Evolutionary conservation across 345 rosid genomes (phyloP).

Genomic region (Murraya paniculata): DNA sequence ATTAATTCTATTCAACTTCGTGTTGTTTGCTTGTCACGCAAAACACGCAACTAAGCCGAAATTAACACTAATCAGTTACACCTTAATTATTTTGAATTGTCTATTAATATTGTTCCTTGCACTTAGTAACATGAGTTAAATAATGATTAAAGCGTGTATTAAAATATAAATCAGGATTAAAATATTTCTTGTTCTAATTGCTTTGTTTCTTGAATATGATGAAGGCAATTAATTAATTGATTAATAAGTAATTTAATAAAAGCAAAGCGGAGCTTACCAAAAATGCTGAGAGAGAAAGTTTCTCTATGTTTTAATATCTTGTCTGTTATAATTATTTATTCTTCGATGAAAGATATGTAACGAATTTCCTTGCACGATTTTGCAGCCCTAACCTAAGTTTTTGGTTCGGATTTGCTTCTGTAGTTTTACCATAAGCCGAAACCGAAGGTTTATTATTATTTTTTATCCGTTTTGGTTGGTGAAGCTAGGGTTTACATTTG

Average conservation of each 20-base stretch:
- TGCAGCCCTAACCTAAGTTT: slow-evolving; percentile 11
- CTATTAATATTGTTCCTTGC: slow-evolving; percentile 7
- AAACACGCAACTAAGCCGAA: slow-evolving; percentile 3
- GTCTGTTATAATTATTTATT: not conserved
- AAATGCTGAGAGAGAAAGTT: not conserved
- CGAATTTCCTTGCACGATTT: not conserved
- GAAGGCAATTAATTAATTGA: slow-evolving; percentile 6
- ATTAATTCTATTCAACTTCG: not conserved
- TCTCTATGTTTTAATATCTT: not conserved
- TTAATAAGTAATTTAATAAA: not conserved
- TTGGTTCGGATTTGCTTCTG: not conserved
- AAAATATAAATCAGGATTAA: slow-evolving; percentile 7
- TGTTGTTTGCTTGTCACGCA: not conserved
- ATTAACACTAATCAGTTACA: not conserved
- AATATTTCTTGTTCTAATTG: slow-evolving; percentile 26
- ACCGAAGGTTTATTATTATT: not conserved
- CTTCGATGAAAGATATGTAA: slow-evolving; percentile 20
- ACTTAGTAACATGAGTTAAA: slow-evolving; percentile 3
- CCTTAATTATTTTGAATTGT: not conserved
- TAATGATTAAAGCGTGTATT: not conserved
- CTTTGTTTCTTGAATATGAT: slow-evolving; percentile 33
- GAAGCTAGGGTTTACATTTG: too few species aligned
- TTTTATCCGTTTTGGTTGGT: too few species aligned
- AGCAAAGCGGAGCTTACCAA: slow-evolving; percentile 25
- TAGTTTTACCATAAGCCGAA: not conserved